phyloP scores from a whole-genome alignment of 2,329 filamentous ascomycete species.

The Sclerotinia minor region DNA sequence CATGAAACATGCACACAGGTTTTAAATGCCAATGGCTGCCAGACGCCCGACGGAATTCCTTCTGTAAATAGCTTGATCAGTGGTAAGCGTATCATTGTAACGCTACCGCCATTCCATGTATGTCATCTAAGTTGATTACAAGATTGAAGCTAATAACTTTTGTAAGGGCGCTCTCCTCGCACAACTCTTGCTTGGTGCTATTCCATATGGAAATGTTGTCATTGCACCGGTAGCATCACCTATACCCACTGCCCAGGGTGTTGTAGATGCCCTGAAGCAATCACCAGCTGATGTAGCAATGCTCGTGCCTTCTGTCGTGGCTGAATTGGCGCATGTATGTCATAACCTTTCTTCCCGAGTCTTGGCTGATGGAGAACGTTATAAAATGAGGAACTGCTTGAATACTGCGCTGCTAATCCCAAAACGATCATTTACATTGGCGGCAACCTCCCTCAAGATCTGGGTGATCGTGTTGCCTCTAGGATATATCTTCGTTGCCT shows the following conservation, averaged over 20 bases:
- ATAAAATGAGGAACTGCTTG: not conserved
- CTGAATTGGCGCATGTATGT: not conserved
- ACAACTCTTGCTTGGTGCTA: not conserved
- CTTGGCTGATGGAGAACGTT: too few relatives aligned
- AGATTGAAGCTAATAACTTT: not conserved
- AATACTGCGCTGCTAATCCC: not conserved
- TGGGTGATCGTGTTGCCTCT: not conserved
- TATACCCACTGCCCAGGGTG: not conserved
- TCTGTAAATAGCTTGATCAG: not conserved
- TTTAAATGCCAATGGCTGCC: not conserved
- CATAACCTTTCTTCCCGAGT: too few relatives aligned
- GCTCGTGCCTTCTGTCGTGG: not conserved
- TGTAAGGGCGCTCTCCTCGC: not conserved
- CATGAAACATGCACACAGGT: not conserved
- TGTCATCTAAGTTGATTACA: not conserved
- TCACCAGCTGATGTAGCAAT: not conserved
- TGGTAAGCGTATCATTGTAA: slow-evolving; percentile 6
- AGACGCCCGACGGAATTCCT: not conserved
- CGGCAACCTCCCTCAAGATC: not conserved
- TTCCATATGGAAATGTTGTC: not conserved
- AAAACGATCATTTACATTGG: not conserved
- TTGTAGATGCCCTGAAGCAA: not conserved
- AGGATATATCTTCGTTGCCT: not conserved
- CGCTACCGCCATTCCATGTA: slow-evolving; percentile 5
- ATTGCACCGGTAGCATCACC: not conserved